Conservation (phyloP, 495 filamentous ascomycete species). For the Talaromyces adpressus region DNA sequence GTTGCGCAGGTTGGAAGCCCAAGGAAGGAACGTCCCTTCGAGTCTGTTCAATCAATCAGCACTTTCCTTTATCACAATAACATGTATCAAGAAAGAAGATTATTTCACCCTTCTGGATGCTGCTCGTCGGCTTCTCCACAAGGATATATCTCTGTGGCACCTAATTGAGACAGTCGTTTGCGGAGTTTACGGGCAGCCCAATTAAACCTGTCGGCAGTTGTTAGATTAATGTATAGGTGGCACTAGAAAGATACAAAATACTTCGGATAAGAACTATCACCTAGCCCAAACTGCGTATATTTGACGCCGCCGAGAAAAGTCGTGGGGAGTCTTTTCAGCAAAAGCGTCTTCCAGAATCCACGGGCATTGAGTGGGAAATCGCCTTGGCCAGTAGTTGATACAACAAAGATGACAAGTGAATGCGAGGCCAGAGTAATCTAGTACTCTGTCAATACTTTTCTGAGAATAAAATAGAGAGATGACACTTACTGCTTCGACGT, state of each 20-base stretch:
- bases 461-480: background rate
- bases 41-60: slow-evolving; percentile 38
- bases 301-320: slow-evolving; percentile 58
- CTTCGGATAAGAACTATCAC: slow-evolving; percentile 91
- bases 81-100: background rate
- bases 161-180: slow-evolving; percentile 78
- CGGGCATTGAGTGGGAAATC: slow-evolving; percentile 77
- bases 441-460: slow-evolving; percentile 1
- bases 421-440: slow-evolving; percentile 43
- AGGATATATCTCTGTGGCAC: slow-evolving; percentile 68
- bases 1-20: slow-evolving; percentile 59
- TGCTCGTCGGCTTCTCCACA: slow-evolving; percentile 87
- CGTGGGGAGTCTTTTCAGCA: slow-evolving; percentile 66
- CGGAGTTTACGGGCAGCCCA: slow-evolving; percentile 85
- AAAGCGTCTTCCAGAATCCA: slow-evolving; percentile 77
- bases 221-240: no score
- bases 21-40: slow-evolving; percentile 76
- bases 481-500: slow-evolving; percentile 55
- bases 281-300: slow-evolving; percentile 85
- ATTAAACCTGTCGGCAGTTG: slow-evolving; percentile 60
- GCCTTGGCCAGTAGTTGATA: slow-evolving; percentile 93
- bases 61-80: slow-evolving; percentile 11
- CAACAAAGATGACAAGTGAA: slow-evolving; percentile 64
- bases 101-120: slow-evolving; percentile 80
- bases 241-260: slow-evolving; percentile 24